Evolutionary conservation across 805 yeast genomes (phyloP).

Genomic region (Metschnikowia lochheadii): DNA sequence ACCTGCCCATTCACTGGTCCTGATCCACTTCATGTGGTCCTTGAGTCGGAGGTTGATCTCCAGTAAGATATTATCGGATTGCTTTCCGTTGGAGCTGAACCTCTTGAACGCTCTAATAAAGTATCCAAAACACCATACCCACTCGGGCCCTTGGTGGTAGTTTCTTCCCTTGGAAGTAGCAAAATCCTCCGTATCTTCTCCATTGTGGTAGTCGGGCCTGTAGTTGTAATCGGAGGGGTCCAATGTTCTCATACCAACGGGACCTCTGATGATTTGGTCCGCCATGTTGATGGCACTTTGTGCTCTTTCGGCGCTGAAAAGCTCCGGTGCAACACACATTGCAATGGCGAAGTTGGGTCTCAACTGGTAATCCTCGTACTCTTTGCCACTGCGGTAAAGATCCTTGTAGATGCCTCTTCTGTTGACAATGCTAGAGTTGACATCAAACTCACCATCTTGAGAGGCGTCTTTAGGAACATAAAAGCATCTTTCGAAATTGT

Average conservation of each 20-base stretch:
- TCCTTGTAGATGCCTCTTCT: constrained; percentile 95
- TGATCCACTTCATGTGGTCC: constrained; percentile 67
- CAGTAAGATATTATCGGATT: constrained; percentile 52
- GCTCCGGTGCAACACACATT: constrained; percentile 90
- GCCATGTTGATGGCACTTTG: constrained; percentile 64
- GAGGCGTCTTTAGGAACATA: constrained; percentile 65
- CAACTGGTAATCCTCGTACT: constrained; percentile 89
- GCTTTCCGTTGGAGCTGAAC: constrained; percentile 46
- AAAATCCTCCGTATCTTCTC: constrained; percentile 79
- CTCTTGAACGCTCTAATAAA: constrained; percentile 72
- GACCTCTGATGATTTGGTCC: constrained; percentile 75
- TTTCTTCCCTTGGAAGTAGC: constrained; percentile 93
- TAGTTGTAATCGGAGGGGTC: constrained; percentile 93
- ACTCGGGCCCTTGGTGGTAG: constrained; percentile 98
- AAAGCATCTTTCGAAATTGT: constrained; percentile 74
- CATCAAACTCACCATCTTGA: constrained; percentile 57
- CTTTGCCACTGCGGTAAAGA: constrained; percentile 72
- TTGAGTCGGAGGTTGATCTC: constrained; percentile 57
- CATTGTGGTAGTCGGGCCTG: constrained; percentile 80
- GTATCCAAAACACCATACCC: constrained; percentile 92
- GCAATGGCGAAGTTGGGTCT: constrained; percentile 93
- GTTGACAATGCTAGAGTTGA: constrained; percentile 66
- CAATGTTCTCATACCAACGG: constrained; percentile 84
- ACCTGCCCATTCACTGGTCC: constrained; percentile 87
- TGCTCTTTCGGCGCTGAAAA: constrained; percentile 64